phyloP scores from a whole-genome alignment of 495 filamentous ascomycete species.

The Sabuloglossum arenarium region DNA sequence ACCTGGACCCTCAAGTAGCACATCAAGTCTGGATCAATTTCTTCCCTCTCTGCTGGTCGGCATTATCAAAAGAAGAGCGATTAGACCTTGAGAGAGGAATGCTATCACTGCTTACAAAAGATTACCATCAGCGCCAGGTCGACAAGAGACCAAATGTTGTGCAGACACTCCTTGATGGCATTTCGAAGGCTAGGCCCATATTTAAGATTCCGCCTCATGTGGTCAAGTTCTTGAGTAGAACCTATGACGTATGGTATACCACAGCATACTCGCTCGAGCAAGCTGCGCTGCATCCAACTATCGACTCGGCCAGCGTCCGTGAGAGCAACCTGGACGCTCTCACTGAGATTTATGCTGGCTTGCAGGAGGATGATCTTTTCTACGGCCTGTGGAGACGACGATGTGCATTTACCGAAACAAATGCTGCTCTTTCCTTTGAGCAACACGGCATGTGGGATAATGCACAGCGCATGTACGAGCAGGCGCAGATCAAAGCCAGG shows the following conservation, averaged over 20 bases:
- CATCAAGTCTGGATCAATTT: constrained; percentile 77
- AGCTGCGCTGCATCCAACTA: constrained; percentile 55
- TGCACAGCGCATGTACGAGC: constrained; percentile 86
- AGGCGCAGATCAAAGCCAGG: constrained; percentile 87
- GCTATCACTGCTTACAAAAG: constrained; percentile 69
- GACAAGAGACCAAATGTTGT: constrained; percentile 91
- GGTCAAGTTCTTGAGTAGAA: constrained; percentile 77
- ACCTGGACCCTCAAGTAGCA: constrained; percentile 57
- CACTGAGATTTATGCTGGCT: constrained; percentile 66
- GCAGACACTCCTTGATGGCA: constrained; percentile 70
- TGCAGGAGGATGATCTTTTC: constrained; percentile 92
- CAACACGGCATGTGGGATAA: constrained; percentile 99
- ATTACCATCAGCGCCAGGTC: constrained; percentile 83
- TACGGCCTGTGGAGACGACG: constrained; percentile 94
- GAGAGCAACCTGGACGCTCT: constrained; percentile 92
- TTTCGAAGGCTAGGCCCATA: constrained; percentile 56
- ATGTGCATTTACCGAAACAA: constrained; percentile 89
- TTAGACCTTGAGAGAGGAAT: constrained; percentile 80
- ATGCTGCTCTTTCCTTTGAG: constrained; percentile 89
- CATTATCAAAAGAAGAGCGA: constrained; percentile 66
- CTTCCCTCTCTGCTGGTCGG: constrained; percentile 88
- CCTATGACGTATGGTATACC: constrained; percentile 91
- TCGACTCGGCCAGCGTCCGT: constrained; percentile 61
- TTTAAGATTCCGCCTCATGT: constrained; percentile 90
- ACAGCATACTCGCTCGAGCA: constrained; percentile 70